Percentiles rank a stretch among this genome's conserved stretches.
Evolutionary conservation across 768 basidiomycete genomes (phyloP).

Genomic region (Hirschioporus abietinus): DNA sequence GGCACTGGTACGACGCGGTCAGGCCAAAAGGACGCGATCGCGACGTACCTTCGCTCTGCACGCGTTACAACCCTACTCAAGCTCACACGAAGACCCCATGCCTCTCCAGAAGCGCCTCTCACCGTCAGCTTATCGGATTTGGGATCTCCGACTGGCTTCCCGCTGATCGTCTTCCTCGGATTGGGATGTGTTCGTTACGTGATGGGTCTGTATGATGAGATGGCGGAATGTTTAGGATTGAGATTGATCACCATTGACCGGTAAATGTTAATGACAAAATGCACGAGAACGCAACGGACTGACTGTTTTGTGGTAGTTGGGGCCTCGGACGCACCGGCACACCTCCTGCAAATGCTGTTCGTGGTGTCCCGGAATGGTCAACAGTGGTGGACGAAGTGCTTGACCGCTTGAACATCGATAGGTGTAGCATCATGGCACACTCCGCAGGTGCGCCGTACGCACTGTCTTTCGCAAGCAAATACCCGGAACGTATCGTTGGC

Average conservation of each 20-base stretch:
- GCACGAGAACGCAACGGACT: slow-evolving; percentile 9
- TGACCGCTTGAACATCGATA: slow-evolving; percentile 67
- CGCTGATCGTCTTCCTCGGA: slow-evolving; percentile 89
- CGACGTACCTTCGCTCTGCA: slow-evolving; percentile 82
- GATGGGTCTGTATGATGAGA: slow-evolving; percentile 93
- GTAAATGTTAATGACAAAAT: slow-evolving; percentile 31
- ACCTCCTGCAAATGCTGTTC: slow-evolving; percentile 53
- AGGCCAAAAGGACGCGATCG: slow-evolving; percentile 64
- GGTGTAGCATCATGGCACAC: slow-evolving; percentile 90
- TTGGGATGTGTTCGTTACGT: slow-evolving; percentile 92
- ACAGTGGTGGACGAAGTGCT: slow-evolving; percentile 86
- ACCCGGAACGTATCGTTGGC: slow-evolving; percentile 72
- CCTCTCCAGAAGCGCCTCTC: slow-evolving; percentile 66
- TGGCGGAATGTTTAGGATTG: slow-evolving; percentile 83
- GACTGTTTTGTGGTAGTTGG: slow-evolving; percentile 54
- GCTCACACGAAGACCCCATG: slow-evolving; percentile 76
- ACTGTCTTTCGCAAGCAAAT: slow-evolving; percentile 75
- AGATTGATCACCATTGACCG: slow-evolving; percentile 93
- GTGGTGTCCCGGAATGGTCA: slow-evolving; percentile 89
- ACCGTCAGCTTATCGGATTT: slow-evolving; percentile 92
- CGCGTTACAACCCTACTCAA: slow-evolving; percentile 77
- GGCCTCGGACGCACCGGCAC: slow-evolving; percentile 85
- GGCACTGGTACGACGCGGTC: slow-evolving; percentile 29
- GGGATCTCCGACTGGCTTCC: slow-evolving; percentile 78
- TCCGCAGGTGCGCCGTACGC: slow-evolving; percentile 96